These are phyloP conservation scores for Blepharisma stoltei DNA, from an alignment of 73 alveolate species.

Conservation along the genomic window DNA sequence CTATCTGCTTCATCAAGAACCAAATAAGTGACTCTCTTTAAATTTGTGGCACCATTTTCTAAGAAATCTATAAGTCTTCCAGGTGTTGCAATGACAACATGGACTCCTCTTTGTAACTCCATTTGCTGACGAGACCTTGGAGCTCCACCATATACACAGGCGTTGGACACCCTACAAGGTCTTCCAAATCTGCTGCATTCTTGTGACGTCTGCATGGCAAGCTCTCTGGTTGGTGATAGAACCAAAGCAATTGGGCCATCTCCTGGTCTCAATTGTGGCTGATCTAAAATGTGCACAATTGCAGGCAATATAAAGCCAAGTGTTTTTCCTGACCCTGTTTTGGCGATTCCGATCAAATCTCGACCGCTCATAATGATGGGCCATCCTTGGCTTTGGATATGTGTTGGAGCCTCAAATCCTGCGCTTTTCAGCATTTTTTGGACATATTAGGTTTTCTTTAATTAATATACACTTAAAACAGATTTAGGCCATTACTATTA, in stretches of 20 bases:
- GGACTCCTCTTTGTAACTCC: slow-evolving; percentile 78
- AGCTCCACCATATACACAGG: slow-evolving; percentile 95
- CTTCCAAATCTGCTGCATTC: slow-evolving; percentile 48
- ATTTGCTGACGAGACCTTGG: slow-evolving; percentile 61
- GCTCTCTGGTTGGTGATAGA: slow-evolving; percentile 95
- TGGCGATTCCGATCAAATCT: slow-evolving; percentile 92
- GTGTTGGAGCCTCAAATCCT: slow-evolving; percentile 7
- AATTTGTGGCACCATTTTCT: slow-evolving; percentile 78
- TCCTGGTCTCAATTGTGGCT: slow-evolving; percentile 69
- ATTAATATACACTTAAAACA: too few species aligned
- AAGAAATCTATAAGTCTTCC: slow-evolving; percentile 95
- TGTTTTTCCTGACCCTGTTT: slow-evolving; percentile 97
- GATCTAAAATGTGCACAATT: slow-evolving; percentile 83
- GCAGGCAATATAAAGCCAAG: slow-evolving; percentile 88
- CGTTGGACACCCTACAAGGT: slow-evolving; percentile 54
- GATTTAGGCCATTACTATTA: too few species aligned
- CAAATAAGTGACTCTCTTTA: slow-evolving; percentile 79
- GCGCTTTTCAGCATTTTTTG: neutral
- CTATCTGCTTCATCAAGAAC: slow-evolving; percentile 96
- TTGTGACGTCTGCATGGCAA: slow-evolving; percentile 73
- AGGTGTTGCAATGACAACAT: slow-evolving; percentile 96
- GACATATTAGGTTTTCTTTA: too few species aligned
- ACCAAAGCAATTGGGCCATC: slow-evolving; percentile 95
- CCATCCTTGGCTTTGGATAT: slow-evolving; percentile 35
- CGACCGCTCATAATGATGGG: slow-evolving; percentile 88